Percentiles rank a stretch among this genome's conserved stretches.
phyloP scores from a whole-genome alignment of 805 yeast species.

The Lipomyces starkeyi region DNA sequence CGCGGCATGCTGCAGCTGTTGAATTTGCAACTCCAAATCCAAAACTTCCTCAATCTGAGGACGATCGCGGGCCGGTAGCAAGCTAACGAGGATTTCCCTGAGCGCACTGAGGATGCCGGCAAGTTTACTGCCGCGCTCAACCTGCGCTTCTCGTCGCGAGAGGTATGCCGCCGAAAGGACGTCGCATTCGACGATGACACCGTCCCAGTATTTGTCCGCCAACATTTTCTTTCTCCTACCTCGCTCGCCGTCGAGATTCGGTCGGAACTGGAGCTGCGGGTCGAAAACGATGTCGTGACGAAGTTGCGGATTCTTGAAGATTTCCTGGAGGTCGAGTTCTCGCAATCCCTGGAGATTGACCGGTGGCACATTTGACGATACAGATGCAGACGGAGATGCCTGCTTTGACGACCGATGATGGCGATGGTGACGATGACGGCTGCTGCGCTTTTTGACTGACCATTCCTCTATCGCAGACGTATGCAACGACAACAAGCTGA shows the following conservation, averaged over 20 bases:
- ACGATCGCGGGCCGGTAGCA: constrained; percentile 80
- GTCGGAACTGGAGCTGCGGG: constrained; percentile 89
- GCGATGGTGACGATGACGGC: constrained; percentile 20
- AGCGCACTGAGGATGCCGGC: constrained; percentile 79
- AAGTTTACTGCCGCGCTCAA: constrained; percentile 48
- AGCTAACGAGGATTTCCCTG: constrained; percentile 71
- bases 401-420: constrained; percentile 26
- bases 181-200: constrained; percentile 70
- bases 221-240: constrained; percentile 76
- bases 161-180: constrained; percentile 32
- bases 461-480: background rate
- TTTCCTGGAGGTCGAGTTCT: constrained; percentile 87
- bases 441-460: constrained; percentile 9
- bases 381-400: background rate
- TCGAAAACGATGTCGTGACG: constrained; percentile 93
- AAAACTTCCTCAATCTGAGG: constrained; percentile 68
- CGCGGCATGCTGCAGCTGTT: constrained; percentile 68
- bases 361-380: constrained; percentile 59
- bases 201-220: constrained; percentile 84
- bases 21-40: constrained; percentile 76
- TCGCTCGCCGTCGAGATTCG: constrained; percentile 88
- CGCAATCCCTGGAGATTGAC: constrained; percentile 78
- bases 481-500: constrained; percentile 22
- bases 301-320: constrained; percentile 86
- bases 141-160: constrained; percentile 29